Conservation (phyloP, 495 filamentous ascomycete species). For the Hyaloscypha hepaticicola region DNA sequence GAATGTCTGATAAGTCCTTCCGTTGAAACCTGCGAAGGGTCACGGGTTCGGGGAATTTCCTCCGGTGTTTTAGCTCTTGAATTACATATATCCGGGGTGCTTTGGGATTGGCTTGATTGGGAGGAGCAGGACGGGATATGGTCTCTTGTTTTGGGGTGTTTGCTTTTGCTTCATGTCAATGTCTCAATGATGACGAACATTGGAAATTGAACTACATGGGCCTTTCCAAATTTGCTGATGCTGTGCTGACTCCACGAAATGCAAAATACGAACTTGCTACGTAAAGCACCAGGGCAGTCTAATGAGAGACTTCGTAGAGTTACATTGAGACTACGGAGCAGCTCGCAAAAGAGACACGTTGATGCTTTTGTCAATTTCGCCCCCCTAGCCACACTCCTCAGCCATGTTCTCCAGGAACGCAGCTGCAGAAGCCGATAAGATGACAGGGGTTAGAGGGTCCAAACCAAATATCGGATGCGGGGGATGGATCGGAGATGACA, state of each 20-base stretch:
- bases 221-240: neutral
- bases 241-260: neutral
- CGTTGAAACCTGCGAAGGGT: constrained; percentile 5
- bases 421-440: constrained; percentile 1
- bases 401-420: neutral
- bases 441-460: constrained; percentile 2
- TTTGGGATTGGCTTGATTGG: constrained; percentile 25
- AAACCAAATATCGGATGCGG: neutral
- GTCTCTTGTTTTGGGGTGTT: constrained; percentile 12
- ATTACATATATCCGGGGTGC: constrained; percentile 26
- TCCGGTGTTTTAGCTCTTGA: constrained; percentile 16
- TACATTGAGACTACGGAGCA: neutral
- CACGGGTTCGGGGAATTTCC: neutral
- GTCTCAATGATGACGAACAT: constrained; percentile 21
- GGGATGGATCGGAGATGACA: constrained; percentile 11
- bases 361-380: neutral
- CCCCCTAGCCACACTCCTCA: neutral
- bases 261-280: neutral
- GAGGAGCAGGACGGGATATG: constrained; percentile 11
- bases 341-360: neutral
- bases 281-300: neutral
- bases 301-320: neutral
- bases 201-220: neutral
- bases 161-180: constrained; percentile 22
- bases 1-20: constrained; percentile 26